Base-by-base conservation (phyloP, 805 yeast species). In the Blastobotrys chiropterorum region DNA sequence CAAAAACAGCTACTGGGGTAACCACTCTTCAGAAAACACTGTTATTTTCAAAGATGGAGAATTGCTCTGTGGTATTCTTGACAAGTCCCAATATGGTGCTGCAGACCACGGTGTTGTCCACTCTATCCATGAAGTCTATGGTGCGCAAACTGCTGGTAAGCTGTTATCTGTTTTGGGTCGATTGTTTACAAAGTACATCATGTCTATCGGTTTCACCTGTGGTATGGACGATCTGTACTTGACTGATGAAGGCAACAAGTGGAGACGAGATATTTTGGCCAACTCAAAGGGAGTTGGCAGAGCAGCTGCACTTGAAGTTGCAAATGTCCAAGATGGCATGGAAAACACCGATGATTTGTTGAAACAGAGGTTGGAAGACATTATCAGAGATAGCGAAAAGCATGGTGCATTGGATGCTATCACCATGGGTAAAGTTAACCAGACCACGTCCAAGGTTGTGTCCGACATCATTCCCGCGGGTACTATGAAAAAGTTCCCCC, bases 201-300 rank as follows among this genome's bases (percentile, higher is more conserved):
- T 85, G 80, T 78, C 82, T 73, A 86, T 88, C 53, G 98, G 97
- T 1, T 87, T 94, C 67, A 94, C 99, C 5, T 94, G 99, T 83
- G 99, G 99, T 79, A 95, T 94, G 99, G 99, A 94, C 68, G 99
- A 94, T 74, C 77, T 94, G 69, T 81, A 96, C 67, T 78, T 95
- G 60, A 94, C 98, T 19, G 80, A 70, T 2, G 96, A 88, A 61
- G 99, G 99, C 66, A 90, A 95, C 68, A 64, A 76, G 54, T 83
- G 95, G 92, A 83, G 99, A 76, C 72, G 73, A 13, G 95, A 89
- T 54, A 86, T 94, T 56, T 77, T 95, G 67, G 73, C 80, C 59
- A 82, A 82, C 54, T 82, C 95, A 21, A 79, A 78, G 49, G 95
- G 86, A 62, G 83, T 82, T 53, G 99, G 99, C 65, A 79, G 92